phyloP scores from a whole-genome alignment of 2,329 filamentous ascomycete species.

The Fusarium miscanthi region DNA sequence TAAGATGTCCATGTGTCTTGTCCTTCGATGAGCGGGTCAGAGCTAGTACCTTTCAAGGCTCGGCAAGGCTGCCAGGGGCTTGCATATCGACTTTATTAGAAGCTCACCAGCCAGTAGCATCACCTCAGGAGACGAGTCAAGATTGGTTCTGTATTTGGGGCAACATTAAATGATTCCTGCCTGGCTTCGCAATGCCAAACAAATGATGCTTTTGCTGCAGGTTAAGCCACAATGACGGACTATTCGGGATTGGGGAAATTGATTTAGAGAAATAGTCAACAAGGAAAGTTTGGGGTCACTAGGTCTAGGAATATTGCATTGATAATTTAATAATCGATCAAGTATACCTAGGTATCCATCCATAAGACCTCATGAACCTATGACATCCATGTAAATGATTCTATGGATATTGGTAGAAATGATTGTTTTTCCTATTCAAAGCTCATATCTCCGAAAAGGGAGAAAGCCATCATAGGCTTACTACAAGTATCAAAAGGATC shows the following conservation, averaged over 20 bases:
- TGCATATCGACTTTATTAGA: conserved; percentile 32
- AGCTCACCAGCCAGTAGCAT: conserved; percentile 29
- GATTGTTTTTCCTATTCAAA: not conserved
- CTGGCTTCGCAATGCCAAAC: conserved; percentile 14
- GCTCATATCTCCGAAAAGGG: not conserved
- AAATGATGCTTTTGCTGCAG: conserved; percentile 22
- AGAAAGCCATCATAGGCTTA: not conserved
- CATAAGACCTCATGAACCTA: not conserved
- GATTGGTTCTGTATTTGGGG: conserved; percentile 21
- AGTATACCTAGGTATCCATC: not conserved
- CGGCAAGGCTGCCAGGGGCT: conserved; percentile 46
- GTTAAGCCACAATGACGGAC: conserved; percentile 15
- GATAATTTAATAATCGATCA: not conserved
- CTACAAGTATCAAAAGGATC: not conserved
- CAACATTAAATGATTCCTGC: not conserved
- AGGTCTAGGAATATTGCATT: not conserved
- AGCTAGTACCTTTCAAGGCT: conserved; percentile 43
- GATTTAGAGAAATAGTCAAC: not conserved
- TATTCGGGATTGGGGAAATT: not conserved
- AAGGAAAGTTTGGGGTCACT: not conserved
- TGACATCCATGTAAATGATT: not conserved
- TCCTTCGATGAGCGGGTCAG: conserved; percentile 37
- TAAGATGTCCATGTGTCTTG: conserved; percentile 45
- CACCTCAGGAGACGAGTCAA: conserved; percentile 13
- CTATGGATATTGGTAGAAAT: not conserved